Conservation (phyloP, 2,329 filamentous ascomycete genomes). For the Ascochyta pisi region DNA sequence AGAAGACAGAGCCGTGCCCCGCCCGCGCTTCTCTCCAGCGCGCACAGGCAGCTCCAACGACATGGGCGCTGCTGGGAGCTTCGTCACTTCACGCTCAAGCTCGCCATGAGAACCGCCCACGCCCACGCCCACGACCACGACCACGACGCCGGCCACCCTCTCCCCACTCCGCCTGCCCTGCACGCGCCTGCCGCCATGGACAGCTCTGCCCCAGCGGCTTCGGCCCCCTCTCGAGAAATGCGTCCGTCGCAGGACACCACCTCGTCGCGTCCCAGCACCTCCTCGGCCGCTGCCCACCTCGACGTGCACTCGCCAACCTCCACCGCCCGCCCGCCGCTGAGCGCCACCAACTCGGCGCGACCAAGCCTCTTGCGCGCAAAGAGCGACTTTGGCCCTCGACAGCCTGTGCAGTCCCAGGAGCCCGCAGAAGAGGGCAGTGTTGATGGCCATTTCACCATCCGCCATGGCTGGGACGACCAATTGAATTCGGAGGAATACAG, state of each 20-base stretch:
- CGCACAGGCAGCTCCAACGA: constrained; percentile 27
- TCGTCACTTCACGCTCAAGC: constrained; percentile 30
- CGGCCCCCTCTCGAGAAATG: constrained; percentile 25
- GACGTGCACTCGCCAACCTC: constrained; percentile 31
- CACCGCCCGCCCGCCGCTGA: constrained; percentile 60
- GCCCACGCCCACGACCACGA: constrained; percentile 24
- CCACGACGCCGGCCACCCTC: constrained; percentile 30
- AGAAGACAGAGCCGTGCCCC: neutral
- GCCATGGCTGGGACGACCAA: constrained; percentile 92
- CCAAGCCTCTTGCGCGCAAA: constrained; percentile 60
- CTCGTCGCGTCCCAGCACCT: constrained; percentile 37
- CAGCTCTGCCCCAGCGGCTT: constrained; percentile 13
- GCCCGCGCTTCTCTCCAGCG: constrained; percentile 8
- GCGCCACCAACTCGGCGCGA: constrained; percentile 52
- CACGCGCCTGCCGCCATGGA: constrained; percentile 35
- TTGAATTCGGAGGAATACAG: constrained; percentile 91
- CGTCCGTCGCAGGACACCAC: constrained; percentile 19
- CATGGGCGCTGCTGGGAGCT: constrained; percentile 40
- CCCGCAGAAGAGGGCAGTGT: constrained; percentile 51
- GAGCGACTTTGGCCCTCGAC: constrained; percentile 65
- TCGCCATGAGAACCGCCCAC: constrained; percentile 42
- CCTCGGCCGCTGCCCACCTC: constrained; percentile 29
- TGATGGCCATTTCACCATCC: constrained; percentile 64
- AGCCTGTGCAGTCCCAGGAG: constrained; percentile 31
- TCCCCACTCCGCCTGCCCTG: constrained; percentile 38